Conservation (phyloP, 1,284 basidiomycete genomes). For the Neonothopanus nambi region DNA sequence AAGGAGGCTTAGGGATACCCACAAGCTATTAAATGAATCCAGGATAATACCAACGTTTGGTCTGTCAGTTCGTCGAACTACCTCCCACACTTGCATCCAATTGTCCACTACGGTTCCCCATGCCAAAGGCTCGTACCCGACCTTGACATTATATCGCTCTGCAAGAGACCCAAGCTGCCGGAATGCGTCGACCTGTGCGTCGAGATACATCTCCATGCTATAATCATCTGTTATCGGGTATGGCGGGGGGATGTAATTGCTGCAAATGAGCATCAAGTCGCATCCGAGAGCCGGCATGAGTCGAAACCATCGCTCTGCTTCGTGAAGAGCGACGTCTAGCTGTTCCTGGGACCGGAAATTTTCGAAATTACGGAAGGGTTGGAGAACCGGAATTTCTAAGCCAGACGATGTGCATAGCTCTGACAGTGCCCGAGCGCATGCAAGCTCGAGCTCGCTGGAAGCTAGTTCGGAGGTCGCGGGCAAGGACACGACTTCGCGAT, state of each 20-base stretch:
- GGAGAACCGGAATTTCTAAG: conserved; percentile 24
- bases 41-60: conserved; percentile 28
- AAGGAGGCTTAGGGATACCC: conserved; percentile 1
- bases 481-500: conserved; percentile 19
- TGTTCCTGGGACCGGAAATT: conserved; percentile 22
- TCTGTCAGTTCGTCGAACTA: conserved; percentile 23
- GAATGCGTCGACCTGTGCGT: conserved; percentile 26
- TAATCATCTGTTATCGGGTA: conserved; percentile 4
- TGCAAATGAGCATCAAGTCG: conserved; percentile 26
- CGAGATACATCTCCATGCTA: conserved; percentile 19
- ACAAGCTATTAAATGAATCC: conserved; percentile 27
- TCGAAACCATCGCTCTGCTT: conserved; percentile 25
- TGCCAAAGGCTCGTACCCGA: conserved; percentile 24
- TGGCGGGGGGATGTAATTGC: conserved; percentile 18
- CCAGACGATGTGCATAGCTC: conserved; percentile 18
- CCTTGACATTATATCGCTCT: conserved; percentile 23
- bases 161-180: conserved; percentile 22
- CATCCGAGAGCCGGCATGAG: conserved; percentile 24
- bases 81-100: conserved; percentile 29
- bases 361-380: conserved; percentile 28
- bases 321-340: conserved; percentile 19
- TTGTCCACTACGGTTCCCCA: conserved; percentile 27
- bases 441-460: conserved; percentile 19
- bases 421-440: conserved; percentile 22
- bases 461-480: background rate